Evolutionary conservation across 177 flowering plant genomes (phyloP).

Genomic region (Vitis hybrid): DNA sequence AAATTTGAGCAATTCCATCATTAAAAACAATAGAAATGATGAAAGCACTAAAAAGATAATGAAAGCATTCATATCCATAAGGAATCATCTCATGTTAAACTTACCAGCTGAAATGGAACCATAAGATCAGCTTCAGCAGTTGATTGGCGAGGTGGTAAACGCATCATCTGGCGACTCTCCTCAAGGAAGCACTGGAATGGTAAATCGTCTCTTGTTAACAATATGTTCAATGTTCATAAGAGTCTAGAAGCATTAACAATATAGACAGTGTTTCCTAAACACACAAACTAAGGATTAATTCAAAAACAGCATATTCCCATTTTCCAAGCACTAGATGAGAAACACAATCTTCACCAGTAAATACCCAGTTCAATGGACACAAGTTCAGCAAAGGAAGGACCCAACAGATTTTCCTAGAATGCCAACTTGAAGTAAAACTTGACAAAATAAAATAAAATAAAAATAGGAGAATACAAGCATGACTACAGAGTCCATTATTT

Average conservation of each 20-base stretch:
- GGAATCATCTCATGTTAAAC: slow-evolving; percentile 10
- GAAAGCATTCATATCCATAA: not conserved
- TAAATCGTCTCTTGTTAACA: slow-evolving; percentile 1
- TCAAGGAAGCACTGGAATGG: slow-evolving; percentile 86
- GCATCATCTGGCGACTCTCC: slow-evolving; percentile 95
- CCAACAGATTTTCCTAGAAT: too few relatives aligned
- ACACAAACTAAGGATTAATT: not conserved
- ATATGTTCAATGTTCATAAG: not conserved
- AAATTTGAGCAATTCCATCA: too few relatives aligned
- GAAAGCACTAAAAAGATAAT: not conserved
- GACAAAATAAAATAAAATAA: too few relatives aligned
- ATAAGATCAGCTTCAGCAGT: slow-evolving; percentile 98
- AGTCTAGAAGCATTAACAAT: not conserved
- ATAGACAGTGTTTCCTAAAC: not conserved
- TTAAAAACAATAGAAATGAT: not conserved
- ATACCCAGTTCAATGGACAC: too few relatives aligned
- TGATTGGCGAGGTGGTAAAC: slow-evolving; percentile 94
- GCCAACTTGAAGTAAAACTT: too few relatives aligned
- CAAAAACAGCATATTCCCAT: not conserved
- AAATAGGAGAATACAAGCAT: too few relatives aligned
- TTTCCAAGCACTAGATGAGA: too few relatives aligned
- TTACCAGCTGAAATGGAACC: slow-evolving; percentile 94
- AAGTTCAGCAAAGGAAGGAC: too few relatives aligned
- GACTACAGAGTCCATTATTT: too few relatives aligned
- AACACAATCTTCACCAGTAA: too few relatives aligned